These are phyloP conservation scores for Populus nigra DNA, from an alignment of 345 rosid species.

Conservation along the genomic window DNA sequence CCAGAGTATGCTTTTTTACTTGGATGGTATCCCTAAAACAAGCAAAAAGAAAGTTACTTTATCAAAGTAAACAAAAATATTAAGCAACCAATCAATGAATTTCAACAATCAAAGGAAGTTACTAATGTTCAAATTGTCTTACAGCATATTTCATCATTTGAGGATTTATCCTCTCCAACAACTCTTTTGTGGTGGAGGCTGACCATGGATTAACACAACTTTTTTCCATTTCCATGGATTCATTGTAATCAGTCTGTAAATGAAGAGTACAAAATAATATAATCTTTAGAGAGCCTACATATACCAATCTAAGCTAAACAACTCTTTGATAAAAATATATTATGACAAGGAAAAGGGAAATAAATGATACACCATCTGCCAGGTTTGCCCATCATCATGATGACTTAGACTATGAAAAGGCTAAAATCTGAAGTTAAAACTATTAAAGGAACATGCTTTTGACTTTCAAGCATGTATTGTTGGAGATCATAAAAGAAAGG, in stretches of 20 bases:
- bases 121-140: slow-evolving; percentile 15
- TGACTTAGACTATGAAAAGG: neutral
- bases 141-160: slow-evolving; percentile 59
- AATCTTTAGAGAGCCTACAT: slow-evolving; percentile 3
- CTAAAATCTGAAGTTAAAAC: neutral
- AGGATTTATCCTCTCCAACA: slow-evolving; percentile 52
- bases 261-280: neutral
- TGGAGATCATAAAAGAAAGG: neutral
- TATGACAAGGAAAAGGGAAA: neutral
- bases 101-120: neutral
- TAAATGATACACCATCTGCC: neutral
- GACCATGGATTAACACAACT: slow-evolving; percentile 68
- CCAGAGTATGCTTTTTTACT: slow-evolving; percentile 65
- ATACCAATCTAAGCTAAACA: neutral
- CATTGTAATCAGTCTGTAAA: slow-evolving; percentile 44
- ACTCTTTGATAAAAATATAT: neutral
- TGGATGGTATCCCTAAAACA: slow-evolving; percentile 68
- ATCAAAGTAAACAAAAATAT: slow-evolving; percentile 4
- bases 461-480: neutral
- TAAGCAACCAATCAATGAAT: slow-evolving; percentile 11
- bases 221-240: slow-evolving; percentile 18
- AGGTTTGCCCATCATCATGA: neutral
- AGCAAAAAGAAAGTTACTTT: slow-evolving; percentile 15
- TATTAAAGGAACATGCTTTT: neutral
- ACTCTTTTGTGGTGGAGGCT: slow-evolving; percentile 41